Conservation (phyloP, 495 filamentous ascomycete species). For the Aspergillus biplanus region DNA sequence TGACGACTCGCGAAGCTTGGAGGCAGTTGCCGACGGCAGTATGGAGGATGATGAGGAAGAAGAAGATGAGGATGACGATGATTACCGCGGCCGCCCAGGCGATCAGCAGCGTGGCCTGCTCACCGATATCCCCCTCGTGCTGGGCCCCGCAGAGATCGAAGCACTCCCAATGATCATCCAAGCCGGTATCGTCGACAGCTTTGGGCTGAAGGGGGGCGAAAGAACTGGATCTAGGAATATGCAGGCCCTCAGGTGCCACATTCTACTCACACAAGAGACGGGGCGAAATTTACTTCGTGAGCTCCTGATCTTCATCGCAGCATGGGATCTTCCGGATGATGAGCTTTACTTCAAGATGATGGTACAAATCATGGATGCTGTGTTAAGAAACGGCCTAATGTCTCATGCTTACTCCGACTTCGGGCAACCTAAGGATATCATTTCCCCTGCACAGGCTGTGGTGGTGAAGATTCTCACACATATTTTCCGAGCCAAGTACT, state of each 20-base stretch:
- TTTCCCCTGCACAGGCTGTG: slow-evolving; percentile 90
- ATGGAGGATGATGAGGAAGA: slow-evolving; percentile 65
- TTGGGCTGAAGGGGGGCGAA: slow-evolving; percentile 49
- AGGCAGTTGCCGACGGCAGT: slow-evolving; percentile 55
- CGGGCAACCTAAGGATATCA: slow-evolving; percentile 90
- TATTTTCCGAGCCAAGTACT: slow-evolving; percentile 77
- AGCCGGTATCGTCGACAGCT: slow-evolving; percentile 72
- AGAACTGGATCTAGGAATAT: slow-evolving; percentile 72
- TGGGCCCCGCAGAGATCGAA: slow-evolving; percentile 92
- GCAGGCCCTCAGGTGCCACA: slow-evolving; percentile 83
- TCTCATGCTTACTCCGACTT: slow-evolving; percentile 90
- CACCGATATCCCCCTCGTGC: slow-evolving; percentile 90
- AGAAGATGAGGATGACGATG: slow-evolving; percentile 75
- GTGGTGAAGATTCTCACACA: slow-evolving; percentile 86
- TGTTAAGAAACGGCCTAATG: slow-evolving; percentile 83
- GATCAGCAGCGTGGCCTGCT: slow-evolving; percentile 84
- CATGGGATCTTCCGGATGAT: slow-evolving; percentile 91
- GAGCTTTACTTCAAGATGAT: slow-evolving; percentile 94
- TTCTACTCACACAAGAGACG: slow-evolving; percentile 82
- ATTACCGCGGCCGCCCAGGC: slow-evolving; percentile 79
- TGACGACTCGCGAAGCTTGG: slow-evolving; percentile 51
- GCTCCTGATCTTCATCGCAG: slow-evolving; percentile 91
- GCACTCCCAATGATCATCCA: slow-evolving; percentile 94
- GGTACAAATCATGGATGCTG: slow-evolving; percentile 90
- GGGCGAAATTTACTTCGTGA: slow-evolving; percentile 87